These are phyloP conservation scores for Volutella citrinella DNA, from an alignment of 2,329 filamentous ascomycete genomes.

Conservation along the genomic window DNA sequence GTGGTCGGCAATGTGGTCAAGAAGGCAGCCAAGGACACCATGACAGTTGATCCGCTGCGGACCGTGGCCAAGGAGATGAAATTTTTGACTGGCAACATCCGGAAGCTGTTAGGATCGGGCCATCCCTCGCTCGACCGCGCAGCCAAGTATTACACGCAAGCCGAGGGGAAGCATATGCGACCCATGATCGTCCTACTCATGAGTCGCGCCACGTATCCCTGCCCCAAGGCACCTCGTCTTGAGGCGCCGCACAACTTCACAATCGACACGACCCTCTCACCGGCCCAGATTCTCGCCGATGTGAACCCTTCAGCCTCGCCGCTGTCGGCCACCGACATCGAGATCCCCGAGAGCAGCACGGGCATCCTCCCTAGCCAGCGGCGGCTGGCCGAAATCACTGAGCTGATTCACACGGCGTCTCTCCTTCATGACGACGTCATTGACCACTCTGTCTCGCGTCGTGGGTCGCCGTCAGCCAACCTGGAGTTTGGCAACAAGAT, in stretches of 20 bases:
- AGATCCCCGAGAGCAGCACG: slow-evolving; percentile 40
- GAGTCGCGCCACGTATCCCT: slow-evolving; percentile 85
- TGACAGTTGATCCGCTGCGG: slow-evolving; percentile 82
- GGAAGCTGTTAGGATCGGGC: slow-evolving; percentile 87
- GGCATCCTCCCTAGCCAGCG: slow-evolving; percentile 91
- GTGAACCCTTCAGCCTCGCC: slow-evolving; percentile 65
- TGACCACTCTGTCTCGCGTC: slow-evolving; percentile 82
- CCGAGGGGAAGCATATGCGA: slow-evolving; percentile 94
- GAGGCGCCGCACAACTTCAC: slow-evolving; percentile 40
- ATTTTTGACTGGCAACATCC: slow-evolving; percentile 89
- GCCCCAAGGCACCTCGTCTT: slow-evolving; percentile 54
- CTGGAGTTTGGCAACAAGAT: slow-evolving; percentile 98
- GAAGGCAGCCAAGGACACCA: slow-evolving; percentile 58
- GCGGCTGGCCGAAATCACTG: slow-evolving; percentile 91
- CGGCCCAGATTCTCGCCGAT: slow-evolving; percentile 65
- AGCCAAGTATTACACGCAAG: slow-evolving; percentile 96
- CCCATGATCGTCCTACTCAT: slow-evolving; percentile 94
- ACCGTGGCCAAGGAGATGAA: slow-evolving; percentile 96
- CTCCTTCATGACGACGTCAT: slow-evolving; percentile 98
- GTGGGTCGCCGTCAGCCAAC: slow-evolving; percentile 84
- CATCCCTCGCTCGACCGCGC: slow-evolving; percentile 93
- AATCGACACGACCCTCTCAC: slow-evolving; percentile 55
- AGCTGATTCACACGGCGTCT: slow-evolving; percentile 95
- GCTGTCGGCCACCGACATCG: slow-evolving; percentile 39
- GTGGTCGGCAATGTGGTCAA: slow-evolving; percentile 67